A percentile compares a stretch with the other conserved stretches of the same genome.
These are phyloP conservation scores for Zygoascus bituminiphila DNA, from an alignment of 805 yeast species.

Conservation along the genomic window DNA sequence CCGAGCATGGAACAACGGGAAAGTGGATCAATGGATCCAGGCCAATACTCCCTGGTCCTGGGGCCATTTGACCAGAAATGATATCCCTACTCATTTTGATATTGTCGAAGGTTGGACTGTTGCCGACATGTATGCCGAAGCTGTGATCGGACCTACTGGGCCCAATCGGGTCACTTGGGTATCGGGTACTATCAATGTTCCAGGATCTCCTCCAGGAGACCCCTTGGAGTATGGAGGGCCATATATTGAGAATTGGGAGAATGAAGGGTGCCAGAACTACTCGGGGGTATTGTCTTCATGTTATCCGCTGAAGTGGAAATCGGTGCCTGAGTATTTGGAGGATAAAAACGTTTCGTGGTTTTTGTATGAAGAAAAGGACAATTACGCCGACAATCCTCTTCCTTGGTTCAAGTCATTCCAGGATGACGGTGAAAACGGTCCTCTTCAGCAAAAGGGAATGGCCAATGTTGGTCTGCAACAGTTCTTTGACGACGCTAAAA, in stretches of 20 bases:
- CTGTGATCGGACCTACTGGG: conserved; percentile 21
- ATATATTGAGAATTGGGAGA: conserved; percentile 17
- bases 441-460: conserved; percentile 15
- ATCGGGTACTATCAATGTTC: conserved; percentile 21
- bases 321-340: conserved; percentile 17
- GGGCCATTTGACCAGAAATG: conserved; percentile 16
- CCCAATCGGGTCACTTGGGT: conserved; percentile 23
- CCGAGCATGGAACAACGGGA: conserved; percentile 20
- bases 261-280: conserved; percentile 15
- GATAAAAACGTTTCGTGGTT: conserved; percentile 17
- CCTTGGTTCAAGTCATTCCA: conserved; percentile 17
- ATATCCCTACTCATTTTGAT: conserved; percentile 19
- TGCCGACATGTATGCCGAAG: conserved; percentile 22
- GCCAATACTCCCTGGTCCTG: conserved; percentile 18
- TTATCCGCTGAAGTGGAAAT: conserved; percentile 21
- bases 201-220: conserved; percentile 16
- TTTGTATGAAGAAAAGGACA: conserved; percentile 18
- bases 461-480: conserved; percentile 16
- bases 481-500: conserved; percentile 17
- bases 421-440: conserved; percentile 2
- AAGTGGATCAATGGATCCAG: conserved; percentile 18
- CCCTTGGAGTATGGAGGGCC: conserved; percentile 17
- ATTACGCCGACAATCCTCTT: conserved; percentile 19
- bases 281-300: conserved; percentile 14
- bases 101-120: conserved; percentile 20